These are phyloP conservation scores for Oryza glaberrima DNA, from an alignment of 176 grass and related monocot species.

Conservation along the genomic window DNA sequence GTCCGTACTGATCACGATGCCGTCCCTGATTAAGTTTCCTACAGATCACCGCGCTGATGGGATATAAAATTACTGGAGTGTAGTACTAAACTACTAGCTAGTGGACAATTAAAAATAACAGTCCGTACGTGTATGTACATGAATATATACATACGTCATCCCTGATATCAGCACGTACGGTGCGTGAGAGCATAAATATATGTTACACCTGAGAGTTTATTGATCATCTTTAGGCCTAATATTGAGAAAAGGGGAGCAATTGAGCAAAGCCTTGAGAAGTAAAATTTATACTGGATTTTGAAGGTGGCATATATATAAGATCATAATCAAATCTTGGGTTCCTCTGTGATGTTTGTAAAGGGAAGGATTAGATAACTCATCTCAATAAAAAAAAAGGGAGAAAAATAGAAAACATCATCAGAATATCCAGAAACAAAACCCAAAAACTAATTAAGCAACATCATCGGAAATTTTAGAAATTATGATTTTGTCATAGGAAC, in stretches of 20 bases:
- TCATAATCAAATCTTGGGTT: neutral
- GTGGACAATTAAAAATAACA: neutral
- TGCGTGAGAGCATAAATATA: neutral
- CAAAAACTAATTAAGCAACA: no score
- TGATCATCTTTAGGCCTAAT: neutral
- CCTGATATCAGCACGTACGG: no score
- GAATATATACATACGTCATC: neutral
- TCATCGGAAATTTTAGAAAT: no score
- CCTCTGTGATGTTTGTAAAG: no score
- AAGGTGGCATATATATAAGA: neutral
- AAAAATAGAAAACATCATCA: neutral
- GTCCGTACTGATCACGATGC: conserved; percentile 20
- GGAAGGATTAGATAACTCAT: no score
- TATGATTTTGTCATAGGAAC: no score
- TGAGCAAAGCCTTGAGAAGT: no score
- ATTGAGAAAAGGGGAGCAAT: neutral
- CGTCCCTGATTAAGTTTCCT: neutral
- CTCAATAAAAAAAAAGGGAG: neutral
- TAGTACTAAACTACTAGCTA: neutral
- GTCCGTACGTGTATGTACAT: neutral
- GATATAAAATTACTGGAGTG: neutral
- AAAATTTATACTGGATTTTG: no score
- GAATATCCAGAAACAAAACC: neutral
- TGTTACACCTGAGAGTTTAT: neutral
- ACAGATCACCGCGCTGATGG: neutral